Base-by-base conservation (phyloP, 441 rosid species). In the Aquilaria agallochum region DNA sequence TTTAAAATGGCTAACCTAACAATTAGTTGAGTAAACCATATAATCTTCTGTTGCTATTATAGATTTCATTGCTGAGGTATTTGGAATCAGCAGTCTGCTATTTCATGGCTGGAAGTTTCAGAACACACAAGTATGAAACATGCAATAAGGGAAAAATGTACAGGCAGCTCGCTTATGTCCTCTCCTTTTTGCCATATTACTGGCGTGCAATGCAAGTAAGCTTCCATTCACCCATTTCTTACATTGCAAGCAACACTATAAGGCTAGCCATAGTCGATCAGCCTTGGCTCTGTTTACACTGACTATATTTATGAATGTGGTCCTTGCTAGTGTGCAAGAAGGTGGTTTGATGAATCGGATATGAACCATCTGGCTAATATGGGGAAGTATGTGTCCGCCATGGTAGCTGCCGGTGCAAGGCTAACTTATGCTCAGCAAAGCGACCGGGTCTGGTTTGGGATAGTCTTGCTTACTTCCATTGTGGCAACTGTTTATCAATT, bases 161-260 rank as follows among this genome's bases (percentile, higher is more conserved):
- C 46, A 71, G 83, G 58, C 94, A 92, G 56, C 86, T 95, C 5
- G 95, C 85, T 44, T 92, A 88, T 70, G 77, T 84, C 5, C 87
- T 95, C 66, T 92, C 98, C 2, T 95, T 95, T 74, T 71, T 76
- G 58, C 99, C 98, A 2, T 95, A 88, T 72, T 90, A 88, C 67
- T 92, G 96, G 98, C 95, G 98, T 52, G 98, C 99, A 2, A 88
- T 92, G 97, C 99, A 95, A 87, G 99, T 92, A 74, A 20, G 27
- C 27, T 20, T 20, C 72, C 0, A n/a, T 53, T 36, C 7, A 4
- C 42, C 7, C 42, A 36, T 31, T 31, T 32, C 11, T 52, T 55
- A 7, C 10, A 13, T 2, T 54, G 27, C 27, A 20, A 20, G 27
- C 1, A 20, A 20, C 27, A 20, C 27, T 20, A 20, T 20, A 20